These are phyloP conservation scores for Tripterygium wilfordii DNA, from an alignment of 177 flowering plant species.

Conservation along the genomic window DNA sequence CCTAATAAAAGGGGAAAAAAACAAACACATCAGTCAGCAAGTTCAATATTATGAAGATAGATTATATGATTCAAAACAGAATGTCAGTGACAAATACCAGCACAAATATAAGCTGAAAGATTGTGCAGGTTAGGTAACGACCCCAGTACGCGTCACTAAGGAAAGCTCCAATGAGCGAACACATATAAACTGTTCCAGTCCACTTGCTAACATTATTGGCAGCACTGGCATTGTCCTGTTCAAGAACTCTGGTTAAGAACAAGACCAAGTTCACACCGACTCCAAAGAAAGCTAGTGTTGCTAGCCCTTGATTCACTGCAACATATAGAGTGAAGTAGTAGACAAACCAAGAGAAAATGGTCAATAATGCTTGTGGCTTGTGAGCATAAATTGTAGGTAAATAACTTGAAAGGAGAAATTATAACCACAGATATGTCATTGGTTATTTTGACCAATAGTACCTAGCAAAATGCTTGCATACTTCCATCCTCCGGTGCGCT, in stretches of 20 bases:
- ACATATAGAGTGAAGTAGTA: not conserved
- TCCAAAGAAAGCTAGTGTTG: constrained; percentile 65
- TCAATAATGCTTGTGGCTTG: too few relatives aligned
- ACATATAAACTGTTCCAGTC: constrained; percentile 81
- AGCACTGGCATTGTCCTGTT: constrained; percentile 58
- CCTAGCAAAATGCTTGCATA: constrained; percentile 34
- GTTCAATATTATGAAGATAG: too few relatives aligned
- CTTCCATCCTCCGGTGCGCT: constrained; percentile 40
- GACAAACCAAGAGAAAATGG: too few relatives aligned
- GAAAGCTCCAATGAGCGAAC: constrained; percentile 67
- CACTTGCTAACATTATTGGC: constrained; percentile 74
- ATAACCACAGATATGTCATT: not conserved
- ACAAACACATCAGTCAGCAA: too few relatives aligned
- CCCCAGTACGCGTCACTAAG: constrained; percentile 88
- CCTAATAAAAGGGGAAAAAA: too few relatives aligned
- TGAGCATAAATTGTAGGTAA: too few relatives aligned
- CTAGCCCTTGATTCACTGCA: constrained; percentile 61
- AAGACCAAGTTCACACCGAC: constrained; percentile 71
- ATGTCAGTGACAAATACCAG: constrained; percentile 30
- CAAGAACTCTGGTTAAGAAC: constrained; percentile 64
- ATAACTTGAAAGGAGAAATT: too few relatives aligned
- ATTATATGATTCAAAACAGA: too few relatives aligned
- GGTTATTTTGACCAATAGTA: constrained; percentile 1
- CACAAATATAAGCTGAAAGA: constrained; percentile 56
- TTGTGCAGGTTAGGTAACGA: constrained; percentile 52